Conservation (phyloP, 2,329 filamentous ascomycete species). For the Zymoseptoria crescenta region DNA sequence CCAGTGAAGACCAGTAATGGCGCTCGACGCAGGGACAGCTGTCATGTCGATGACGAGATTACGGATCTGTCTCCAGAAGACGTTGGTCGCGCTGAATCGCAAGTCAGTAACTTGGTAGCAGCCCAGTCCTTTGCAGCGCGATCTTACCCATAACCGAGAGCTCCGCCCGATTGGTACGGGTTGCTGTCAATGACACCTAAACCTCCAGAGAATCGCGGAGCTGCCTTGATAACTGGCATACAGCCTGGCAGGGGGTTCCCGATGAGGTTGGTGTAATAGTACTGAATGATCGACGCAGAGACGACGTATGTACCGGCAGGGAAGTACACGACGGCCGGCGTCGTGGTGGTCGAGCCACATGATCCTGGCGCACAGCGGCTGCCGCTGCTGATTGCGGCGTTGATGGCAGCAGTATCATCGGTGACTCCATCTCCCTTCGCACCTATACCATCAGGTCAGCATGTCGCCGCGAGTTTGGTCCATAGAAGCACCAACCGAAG, state of each 20-base stretch:
- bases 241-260: conserved; percentile 47
- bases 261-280: conserved; percentile 56
- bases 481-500: conserved; percentile 27
- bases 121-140: not conserved
- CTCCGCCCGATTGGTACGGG: conserved; percentile 38
- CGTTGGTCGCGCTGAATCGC: conserved; percentile 47
- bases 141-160: conserved; percentile 25
- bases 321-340: conserved; percentile 51
- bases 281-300: conserved; percentile 49
- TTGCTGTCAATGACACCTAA: conserved; percentile 53
- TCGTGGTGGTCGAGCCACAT: conserved; percentile 41
- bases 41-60: conserved; percentile 59
- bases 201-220: conserved; percentile 43
- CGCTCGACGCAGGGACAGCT: conserved; percentile 35
- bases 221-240: conserved; percentile 48
- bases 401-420: conserved; percentile 52
- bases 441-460: not conserved
- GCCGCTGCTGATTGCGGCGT: conserved; percentile 35
- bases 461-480: not conserved
- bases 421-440: conserved; percentile 41
- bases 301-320: conserved; percentile 54
- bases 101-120: conserved; percentile 31
- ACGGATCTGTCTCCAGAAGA: conserved; percentile 58
- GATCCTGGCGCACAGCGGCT: conserved; percentile 33
- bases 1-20: conserved; percentile 41